phyloP scores from a whole-genome alignment of 2,329 filamentous ascomycete genomes.

The Penicillium hordei region DNA sequence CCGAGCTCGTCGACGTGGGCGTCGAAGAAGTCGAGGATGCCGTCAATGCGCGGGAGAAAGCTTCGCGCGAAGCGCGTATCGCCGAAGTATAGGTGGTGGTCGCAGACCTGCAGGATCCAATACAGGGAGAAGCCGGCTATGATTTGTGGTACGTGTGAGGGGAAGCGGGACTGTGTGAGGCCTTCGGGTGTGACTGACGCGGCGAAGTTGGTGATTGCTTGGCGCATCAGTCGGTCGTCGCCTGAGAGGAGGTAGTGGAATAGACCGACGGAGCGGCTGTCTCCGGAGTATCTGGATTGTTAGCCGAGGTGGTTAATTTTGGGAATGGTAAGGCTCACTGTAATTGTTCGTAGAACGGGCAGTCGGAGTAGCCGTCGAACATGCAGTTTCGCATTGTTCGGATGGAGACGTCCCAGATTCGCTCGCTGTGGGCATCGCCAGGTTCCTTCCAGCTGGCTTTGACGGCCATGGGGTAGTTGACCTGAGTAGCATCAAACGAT shows the following conservation, averaged over 20 bases:
- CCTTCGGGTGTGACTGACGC: slow-evolving; percentile 29
- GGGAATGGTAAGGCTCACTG: slow-evolving; percentile 23
- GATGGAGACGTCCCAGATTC: slow-evolving; percentile 35
- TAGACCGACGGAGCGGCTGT: slow-evolving; percentile 27
- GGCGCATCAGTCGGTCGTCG: slow-evolving; percentile 34
- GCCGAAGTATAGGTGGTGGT: slow-evolving; percentile 35
- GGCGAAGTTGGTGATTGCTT: slow-evolving; percentile 36
- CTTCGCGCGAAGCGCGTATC: slow-evolving; percentile 25
- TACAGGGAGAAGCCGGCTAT: slow-evolving; percentile 35
- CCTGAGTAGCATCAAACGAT: slow-evolving; percentile 31
- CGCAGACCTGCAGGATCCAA: slow-evolving; percentile 34
- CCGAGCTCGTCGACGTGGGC: slow-evolving; percentile 20
- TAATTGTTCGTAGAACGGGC: slow-evolving; percentile 40
- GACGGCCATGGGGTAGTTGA: slow-evolving; percentile 40
- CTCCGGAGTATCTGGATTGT: slow-evolving; percentile 25
- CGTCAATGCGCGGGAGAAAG: slow-evolving; percentile 28
- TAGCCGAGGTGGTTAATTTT: not conserved
- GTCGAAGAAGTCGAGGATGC: slow-evolving; percentile 27
- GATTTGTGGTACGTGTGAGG: slow-evolving; percentile 32
- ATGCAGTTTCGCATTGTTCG: slow-evolving; percentile 39
- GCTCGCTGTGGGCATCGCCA: slow-evolving; percentile 11
- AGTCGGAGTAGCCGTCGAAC: slow-evolving; percentile 39
- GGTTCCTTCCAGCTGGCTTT: slow-evolving; percentile 29
- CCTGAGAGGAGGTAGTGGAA: slow-evolving; percentile 37
- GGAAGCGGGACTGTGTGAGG: slow-evolving; percentile 34